Base-by-base conservation (phyloP, 1,284 basidiomycete species). In the Farysia itapuensis region DNA sequence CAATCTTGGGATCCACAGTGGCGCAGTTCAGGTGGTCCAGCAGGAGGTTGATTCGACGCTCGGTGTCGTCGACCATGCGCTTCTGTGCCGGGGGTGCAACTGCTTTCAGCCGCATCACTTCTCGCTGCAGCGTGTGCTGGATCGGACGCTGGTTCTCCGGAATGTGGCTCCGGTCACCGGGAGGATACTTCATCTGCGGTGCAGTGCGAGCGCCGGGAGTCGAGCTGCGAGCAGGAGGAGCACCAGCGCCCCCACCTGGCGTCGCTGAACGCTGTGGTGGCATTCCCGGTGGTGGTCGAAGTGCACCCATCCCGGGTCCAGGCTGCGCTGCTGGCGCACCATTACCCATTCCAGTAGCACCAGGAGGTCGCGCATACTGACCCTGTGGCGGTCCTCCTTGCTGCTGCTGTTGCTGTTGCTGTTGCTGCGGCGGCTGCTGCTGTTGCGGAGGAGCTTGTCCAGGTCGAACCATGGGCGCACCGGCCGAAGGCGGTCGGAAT, bases 11-110 rank as follows among this genome's bases (percentile, higher is more conserved):
- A 13, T 74, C 67, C 8, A 96, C 77, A 6, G 88, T 87, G 65
- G 90, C 90, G 73, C 90, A 93, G 78, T 96, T 96, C 64, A 96
- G 79, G 22, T 86, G 86, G 75, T 96, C 93, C 67, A 94, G 94
- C 41, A 96, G 79, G 4, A 86, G 83, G 75, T 87, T 92, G 71
- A 95, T 81, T 21, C 93, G 82, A 20, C 90, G 83, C 74, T 95
- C 91, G 2, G 91, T 83, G 72, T 96, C 93, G 51, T 92, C 90
- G 0, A 86, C 84, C 66, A 93, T 82, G 25, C 88, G 85, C 77
- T 86, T 88, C 80, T 93, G 86, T 63, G 86, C 84, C 7, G 88
- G 83, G 85, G 89, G 75, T 13, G 50, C 54, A 38, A 48, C 43
- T 14, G 40, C 32, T 53, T 72, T 53, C 19, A 50, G 52, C 57